Evolutionary conservation across 2,329 filamentous ascomycete species (phyloP), one percentile per base, ranked within the genome.

Genomic region (Ophiostoma fasciatum): DNA sequence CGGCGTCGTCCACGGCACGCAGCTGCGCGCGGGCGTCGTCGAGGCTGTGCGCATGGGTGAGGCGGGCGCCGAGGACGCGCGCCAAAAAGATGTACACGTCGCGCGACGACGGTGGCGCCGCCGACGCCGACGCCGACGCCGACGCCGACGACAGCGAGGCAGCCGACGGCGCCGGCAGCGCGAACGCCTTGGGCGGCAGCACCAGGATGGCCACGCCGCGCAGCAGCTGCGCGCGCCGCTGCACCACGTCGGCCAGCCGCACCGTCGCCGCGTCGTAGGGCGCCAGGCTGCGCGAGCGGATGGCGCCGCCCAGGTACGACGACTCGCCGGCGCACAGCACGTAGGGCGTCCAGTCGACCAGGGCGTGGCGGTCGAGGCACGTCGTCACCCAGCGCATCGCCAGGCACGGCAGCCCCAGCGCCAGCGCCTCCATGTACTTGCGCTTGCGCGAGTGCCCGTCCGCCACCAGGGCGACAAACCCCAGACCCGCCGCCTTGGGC

Each of bases 341-440:
- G 49, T 94, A 96, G 1, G 76, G 71, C 7, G 68, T 61, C 81
- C 87, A 94, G 35, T 81, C 71, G 1, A 92, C 57, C 0, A 88
- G 56, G 7, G 58, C 51, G 6, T 64, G 62, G 22, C 71, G 71
- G 1, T 64, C 55, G 4, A 88, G 55, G 42, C 82, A 94, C 33
- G 80, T 70, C 19, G 71, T 66, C 32, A 93, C 62, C 88, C 90
- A 98, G 37, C 78, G 76, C 6, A 75, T 70, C 6, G 83, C 79
- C 2, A 98, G 64, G 49, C 87, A 94, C 0, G 90, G 90, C 0
- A 98, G 59, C 1, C 83, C 84, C 1, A 98, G 69, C 0, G 90
- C 87, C 3, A 98, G 69, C 0, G 90, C 90, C 58, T 96, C 87
- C 66, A 96, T 82, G 54, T 90, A 94, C 53, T 96, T 98, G 33